Conservation (phyloP, 305 asterid genomes). For the Fraxinus paxiana region DNA sequence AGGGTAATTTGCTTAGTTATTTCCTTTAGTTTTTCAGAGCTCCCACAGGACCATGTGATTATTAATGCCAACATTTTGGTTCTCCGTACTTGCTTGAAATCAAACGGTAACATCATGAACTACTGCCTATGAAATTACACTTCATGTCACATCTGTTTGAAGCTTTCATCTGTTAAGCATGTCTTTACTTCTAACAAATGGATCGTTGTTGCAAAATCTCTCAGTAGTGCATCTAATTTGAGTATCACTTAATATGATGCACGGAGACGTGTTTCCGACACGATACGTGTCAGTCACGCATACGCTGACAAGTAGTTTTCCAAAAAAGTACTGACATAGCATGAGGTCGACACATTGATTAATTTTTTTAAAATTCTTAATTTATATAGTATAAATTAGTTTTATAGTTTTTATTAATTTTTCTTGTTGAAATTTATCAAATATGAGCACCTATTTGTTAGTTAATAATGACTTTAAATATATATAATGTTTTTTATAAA, state of each 20-base stretch:
- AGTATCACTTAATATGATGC: neutral
- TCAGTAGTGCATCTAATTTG: neutral
- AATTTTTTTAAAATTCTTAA: neutral
- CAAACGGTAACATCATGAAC: neutral
- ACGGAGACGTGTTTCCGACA: neutral
- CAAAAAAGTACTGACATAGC: neutral
- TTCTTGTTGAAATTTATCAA: neutral
- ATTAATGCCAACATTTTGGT: neutral
- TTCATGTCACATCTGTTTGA: neutral
- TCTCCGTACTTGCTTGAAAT: neutral
- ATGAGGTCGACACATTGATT: neutral
- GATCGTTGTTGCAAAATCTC: neutral
- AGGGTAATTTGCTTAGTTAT: neutral
- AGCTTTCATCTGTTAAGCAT: neutral
- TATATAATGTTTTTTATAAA: neutral
- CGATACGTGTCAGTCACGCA: neutral
- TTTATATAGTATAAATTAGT: neutral
- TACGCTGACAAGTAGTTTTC: neutral
- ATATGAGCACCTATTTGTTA: neutral
- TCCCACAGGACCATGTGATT: neutral
- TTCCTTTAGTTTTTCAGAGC: neutral
- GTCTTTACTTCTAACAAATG: neutral
- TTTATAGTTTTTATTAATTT: neutral
- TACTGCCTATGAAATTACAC: neutral
- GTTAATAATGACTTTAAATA: neutral